Percentiles rank a stretch among this genome's conserved stretches.
phyloP scores from a whole-genome alignment of 2,329 filamentous ascomycete genomes.

The Arthrobotrys sphaeroides region DNA sequence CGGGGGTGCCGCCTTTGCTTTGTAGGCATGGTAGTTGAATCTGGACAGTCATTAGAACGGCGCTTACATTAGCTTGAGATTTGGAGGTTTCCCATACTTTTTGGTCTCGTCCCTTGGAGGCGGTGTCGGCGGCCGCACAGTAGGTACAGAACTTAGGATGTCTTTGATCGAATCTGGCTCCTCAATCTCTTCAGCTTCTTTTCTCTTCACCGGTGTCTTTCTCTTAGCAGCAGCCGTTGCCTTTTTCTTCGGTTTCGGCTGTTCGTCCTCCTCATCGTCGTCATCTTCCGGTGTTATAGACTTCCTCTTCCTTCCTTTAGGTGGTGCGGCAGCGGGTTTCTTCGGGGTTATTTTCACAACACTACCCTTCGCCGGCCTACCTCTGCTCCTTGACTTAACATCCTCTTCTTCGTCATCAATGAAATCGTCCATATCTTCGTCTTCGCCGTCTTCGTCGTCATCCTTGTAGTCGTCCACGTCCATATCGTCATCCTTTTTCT shows the following conservation, averaged over 20 bases:
- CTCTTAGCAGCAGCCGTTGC: constrained; percentile 61
- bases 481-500: constrained; percentile 66
- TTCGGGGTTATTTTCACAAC: constrained; percentile 38
- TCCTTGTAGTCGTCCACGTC: constrained; percentile 60
- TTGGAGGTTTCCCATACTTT: constrained; percentile 64
- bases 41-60: neutral
- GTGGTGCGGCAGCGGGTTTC: constrained; percentile 14
- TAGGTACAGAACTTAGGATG: constrained; percentile 88
- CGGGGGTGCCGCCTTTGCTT: constrained; percentile 69
- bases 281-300: constrained; percentile 60
- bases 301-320: constrained; percentile 56
- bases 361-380: constrained; percentile 9
- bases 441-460: constrained; percentile 66
- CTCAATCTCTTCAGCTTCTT: constrained; percentile 74
- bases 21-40: constrained; percentile 78
- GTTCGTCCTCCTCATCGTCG: constrained; percentile 59
- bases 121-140: constrained; percentile 82
- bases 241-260: constrained; percentile 59
- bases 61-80: neutral
- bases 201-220: constrained; percentile 68
- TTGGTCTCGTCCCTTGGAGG: constrained; percentile 73
- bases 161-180: constrained; percentile 75
- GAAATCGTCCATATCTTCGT: constrained; percentile 60
- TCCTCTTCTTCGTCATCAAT: constrained; percentile 53
- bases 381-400: constrained; percentile 43